These are phyloP conservation scores for Phytophthora tubulina DNA, from an alignment of 352 stramenopile genomes.

Conservation along the genomic window DNA sequence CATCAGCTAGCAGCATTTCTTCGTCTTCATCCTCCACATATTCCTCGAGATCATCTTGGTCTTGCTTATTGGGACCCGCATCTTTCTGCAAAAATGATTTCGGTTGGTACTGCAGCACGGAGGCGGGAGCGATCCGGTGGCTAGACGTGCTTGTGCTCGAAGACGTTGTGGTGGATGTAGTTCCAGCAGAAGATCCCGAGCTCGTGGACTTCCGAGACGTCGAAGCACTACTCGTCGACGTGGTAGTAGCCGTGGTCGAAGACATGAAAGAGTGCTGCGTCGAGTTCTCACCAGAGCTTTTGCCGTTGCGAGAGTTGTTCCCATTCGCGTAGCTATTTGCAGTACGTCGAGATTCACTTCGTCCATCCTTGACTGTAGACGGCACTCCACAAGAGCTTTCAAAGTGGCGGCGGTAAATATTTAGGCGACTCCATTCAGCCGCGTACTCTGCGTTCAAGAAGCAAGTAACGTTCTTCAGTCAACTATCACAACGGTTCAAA, in stretches of 20 bases:
- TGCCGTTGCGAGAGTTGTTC: constrained; percentile 23
- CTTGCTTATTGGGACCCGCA: constrained; percentile 21
- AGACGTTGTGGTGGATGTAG: constrained; percentile 25
- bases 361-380: constrained; percentile 57
- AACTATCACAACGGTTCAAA: constrained; percentile 6
- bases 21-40: constrained; percentile 78
- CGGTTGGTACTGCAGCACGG: constrained; percentile 77
- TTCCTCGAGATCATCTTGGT: constrained; percentile 71
- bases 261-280: constrained; percentile 36
- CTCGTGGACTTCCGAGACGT: constrained; percentile 27
- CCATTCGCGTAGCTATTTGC: constrained; percentile 23
- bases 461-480: background rate
- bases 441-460: constrained; percentile 55
- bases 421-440: constrained; percentile 78
- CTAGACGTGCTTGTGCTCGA: constrained; percentile 24
- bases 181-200: constrained; percentile 13
- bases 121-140: constrained; percentile 34
- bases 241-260: constrained; percentile 24
- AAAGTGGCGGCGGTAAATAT: constrained; percentile 83
- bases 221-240: constrained; percentile 25
- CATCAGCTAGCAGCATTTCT: constrained; percentile 56
- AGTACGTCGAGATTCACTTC: constrained; percentile 27
- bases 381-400: constrained; percentile 76
- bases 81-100: constrained; percentile 80
- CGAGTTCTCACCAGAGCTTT: constrained; percentile 21